Evolutionary conservation across 768 basidiomycete genomes (phyloP).

Genomic region (Amanita rimosa): DNA sequence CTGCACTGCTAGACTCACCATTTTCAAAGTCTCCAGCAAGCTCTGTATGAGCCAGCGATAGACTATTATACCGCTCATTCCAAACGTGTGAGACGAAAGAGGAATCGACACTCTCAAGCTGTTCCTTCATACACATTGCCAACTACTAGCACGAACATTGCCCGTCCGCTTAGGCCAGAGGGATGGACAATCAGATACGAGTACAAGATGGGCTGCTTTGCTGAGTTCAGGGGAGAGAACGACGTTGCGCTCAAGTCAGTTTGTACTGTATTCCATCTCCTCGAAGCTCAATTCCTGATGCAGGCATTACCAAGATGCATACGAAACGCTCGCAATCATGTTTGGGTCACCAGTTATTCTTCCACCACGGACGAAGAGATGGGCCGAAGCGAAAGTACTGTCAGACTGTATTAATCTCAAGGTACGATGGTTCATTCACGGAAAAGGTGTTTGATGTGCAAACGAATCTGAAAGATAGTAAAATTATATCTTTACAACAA

Average conservation of each 20-base stretch:
- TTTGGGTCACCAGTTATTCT: slow-evolving; percentile 80
- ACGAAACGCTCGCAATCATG: slow-evolving; percentile 74
- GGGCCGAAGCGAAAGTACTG: slow-evolving; percentile 97
- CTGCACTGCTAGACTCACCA: not conserved
- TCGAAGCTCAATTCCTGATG: slow-evolving; percentile 6
- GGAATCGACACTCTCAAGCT: slow-evolving; percentile 66
- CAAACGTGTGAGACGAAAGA: slow-evolving; percentile 84
- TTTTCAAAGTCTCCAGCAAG: slow-evolving; percentile 63
- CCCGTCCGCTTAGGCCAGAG: slow-evolving; percentile 62
- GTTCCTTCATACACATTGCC: slow-evolving; percentile 40
- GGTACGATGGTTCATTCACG: slow-evolving; percentile 26
- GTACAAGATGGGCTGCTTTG: slow-evolving; percentile 95
- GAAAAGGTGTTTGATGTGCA: not conserved
- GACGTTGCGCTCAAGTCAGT: slow-evolving; percentile 87
- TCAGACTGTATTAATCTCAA: slow-evolving; percentile 91
- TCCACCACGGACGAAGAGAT: slow-evolving; percentile 89
- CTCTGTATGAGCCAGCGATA: slow-evolving; percentile 77
- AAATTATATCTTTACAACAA: slow-evolving; percentile 89
- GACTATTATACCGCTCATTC: slow-evolving; percentile 94
- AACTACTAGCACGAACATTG: slow-evolving; percentile 25
- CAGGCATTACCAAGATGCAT: slow-evolving; percentile 94
- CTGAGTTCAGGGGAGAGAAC: slow-evolving; percentile 87
- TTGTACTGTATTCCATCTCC: slow-evolving; percentile 6
- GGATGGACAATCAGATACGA: slow-evolving; percentile 97
- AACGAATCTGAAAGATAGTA: slow-evolving; percentile 44